These are phyloP conservation scores for Coemansia sp. DNA, from an alignment of 192 early-diverging fungal species.

Conservation along the genomic window DNA sequence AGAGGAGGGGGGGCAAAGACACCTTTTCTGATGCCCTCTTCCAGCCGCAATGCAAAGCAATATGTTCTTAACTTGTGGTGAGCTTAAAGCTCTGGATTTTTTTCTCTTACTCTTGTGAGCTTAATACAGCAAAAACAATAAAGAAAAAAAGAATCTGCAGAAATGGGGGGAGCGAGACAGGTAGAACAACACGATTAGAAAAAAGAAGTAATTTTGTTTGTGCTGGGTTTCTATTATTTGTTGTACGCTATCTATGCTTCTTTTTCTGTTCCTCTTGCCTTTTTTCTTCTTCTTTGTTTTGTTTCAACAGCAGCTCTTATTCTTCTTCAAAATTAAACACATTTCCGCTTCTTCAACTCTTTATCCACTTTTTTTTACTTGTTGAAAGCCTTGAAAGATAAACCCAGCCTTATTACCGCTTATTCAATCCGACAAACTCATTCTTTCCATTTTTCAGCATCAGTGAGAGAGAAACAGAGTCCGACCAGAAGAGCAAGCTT, in stretches of 20 bases:
- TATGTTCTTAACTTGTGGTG: too few species aligned
- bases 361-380: background rate
- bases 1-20: background rate
- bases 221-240: background rate
- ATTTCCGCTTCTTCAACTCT: background rate
- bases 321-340: background rate
- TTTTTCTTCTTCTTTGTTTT: background rate
- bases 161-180: too few species aligned
- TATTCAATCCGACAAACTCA: background rate
- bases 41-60: too few species aligned
- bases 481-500: background rate
- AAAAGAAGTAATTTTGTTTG: background rate
- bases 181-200: background rate
- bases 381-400: background rate
- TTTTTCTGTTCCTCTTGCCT: background rate
- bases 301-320: background rate
- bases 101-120: too few species aligned
- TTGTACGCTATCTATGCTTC: background rate
- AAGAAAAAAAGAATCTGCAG: too few species aligned
- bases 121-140: too few species aligned
- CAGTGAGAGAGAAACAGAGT: background rate
- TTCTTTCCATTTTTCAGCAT: background rate
- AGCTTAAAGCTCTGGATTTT: too few species aligned
- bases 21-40: too few species aligned
- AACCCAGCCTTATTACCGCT: background rate